Percentiles rank a stretch among this genome's conserved stretches.
phyloP scores from a whole-genome alignment of 2,329 filamentous ascomycete species.

The Gyromitra esculenta region DNA sequence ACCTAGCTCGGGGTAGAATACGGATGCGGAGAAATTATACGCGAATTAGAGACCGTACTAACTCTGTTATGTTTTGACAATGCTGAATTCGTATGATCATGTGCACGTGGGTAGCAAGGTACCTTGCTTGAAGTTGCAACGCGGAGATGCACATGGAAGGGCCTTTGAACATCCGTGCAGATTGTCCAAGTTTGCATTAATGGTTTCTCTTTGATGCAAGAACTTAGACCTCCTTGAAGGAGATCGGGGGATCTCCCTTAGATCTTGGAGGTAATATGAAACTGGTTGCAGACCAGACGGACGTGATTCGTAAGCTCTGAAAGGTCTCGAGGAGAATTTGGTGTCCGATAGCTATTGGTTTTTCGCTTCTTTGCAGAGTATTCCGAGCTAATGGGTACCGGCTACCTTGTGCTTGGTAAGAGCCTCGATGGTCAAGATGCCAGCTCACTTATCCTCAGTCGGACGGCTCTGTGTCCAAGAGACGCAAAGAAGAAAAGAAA shows the following conservation, averaged over 20 bases:
- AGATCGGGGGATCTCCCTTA: conserved; percentile 43
- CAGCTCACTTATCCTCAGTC: conserved; percentile 18
- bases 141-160: conserved; percentile 3
- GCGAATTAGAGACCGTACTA: conserved; percentile 3
- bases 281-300: not conserved
- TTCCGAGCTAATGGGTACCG: not conserved
- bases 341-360: conserved; percentile 1
- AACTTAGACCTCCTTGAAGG: conserved; percentile 28
- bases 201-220: conserved; percentile 18
- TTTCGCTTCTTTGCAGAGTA: conserved; percentile 15
- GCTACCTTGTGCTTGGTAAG: not conserved
- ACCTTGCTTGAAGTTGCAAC: not conserved
- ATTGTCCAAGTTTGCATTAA: not conserved
- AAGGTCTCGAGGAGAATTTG: not conserved
- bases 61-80: not conserved
- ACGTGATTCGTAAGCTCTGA: conserved; percentile 25
- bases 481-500: conserved; percentile 32
- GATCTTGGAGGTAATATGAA: conserved; percentile 28
- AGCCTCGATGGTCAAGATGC: not conserved
- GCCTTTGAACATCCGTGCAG: conserved; percentile 26
- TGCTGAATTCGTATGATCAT: conserved; percentile 3
- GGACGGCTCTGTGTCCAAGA: conserved; percentile 13
- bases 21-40: conserved; percentile 1
- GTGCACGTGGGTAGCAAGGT: conserved; percentile 7
- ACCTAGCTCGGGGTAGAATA: not conserved